A percentile compares a stretch with the other conserved stretches of the same genome.
Conservation (phyloP, 2,329 filamentous ascomycete genomes). For the Diaporthe sp. region DNA sequence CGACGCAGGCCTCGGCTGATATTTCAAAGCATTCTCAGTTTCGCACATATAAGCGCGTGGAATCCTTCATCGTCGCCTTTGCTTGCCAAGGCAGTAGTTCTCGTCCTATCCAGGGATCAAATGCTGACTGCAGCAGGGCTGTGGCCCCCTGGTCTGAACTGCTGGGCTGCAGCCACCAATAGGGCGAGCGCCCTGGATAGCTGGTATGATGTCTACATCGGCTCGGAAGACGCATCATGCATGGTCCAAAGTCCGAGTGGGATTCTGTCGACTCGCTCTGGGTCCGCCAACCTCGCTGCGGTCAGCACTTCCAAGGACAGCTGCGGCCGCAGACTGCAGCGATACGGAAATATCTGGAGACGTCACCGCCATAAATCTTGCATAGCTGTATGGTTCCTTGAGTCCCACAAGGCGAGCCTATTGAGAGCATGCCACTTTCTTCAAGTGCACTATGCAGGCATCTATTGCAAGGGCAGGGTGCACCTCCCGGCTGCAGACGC, state of each 20-base stretch:
- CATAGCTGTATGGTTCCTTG: neutral
- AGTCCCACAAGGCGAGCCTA: neutral
- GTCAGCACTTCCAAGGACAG: constrained; percentile 8
- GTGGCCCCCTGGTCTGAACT: neutral
- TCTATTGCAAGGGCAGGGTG: neutral
- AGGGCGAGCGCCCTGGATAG: neutral
- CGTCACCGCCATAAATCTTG: neutral
- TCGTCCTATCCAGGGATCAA: neutral
- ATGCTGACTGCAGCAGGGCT: constrained; percentile 19
- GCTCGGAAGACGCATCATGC: neutral
- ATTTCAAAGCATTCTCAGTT: neutral
- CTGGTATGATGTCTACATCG: neutral
- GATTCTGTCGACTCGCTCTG: neutral
- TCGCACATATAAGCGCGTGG: neutral
- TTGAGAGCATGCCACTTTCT: too few species aligned
- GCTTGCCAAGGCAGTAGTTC: constrained; percentile 14
- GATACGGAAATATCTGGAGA: neutral
- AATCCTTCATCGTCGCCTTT: neutral
- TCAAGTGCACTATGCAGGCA: neutral
- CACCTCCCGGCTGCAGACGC: neutral
- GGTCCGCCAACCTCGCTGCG: neutral
- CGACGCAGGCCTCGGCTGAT: neutral
- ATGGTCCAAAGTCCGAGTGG: neutral
- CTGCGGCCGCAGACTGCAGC: neutral
- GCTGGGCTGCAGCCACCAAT: neutral